Conservation (phyloP, 1,284 basidiomycete species). For the Schizopora paradoxa region DNA sequence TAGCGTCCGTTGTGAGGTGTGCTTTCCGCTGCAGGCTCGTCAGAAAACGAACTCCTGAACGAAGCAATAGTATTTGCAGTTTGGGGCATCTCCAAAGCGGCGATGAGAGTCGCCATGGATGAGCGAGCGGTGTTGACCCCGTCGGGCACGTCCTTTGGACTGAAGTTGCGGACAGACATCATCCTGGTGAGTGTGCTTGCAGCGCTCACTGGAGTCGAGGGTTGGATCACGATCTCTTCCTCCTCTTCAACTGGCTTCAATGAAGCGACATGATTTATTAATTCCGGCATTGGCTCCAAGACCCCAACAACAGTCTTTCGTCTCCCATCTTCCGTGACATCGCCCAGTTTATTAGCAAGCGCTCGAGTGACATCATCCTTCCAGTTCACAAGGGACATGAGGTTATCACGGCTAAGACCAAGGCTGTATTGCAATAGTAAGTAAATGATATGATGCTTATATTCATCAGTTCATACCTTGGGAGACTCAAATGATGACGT, state of each 20-base stretch:
- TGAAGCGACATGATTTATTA: slow-evolving; percentile 23
- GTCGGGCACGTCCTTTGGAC: slow-evolving; percentile 32
- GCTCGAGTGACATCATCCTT: slow-evolving; percentile 45
- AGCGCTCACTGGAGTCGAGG: slow-evolving; percentile 28
- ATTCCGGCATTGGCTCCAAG: slow-evolving; percentile 30
- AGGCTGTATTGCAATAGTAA: slow-evolving; percentile 38
- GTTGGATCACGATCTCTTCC: slow-evolving; percentile 28
- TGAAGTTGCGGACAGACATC: not conserved
- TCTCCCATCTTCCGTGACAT: slow-evolving; percentile 36
- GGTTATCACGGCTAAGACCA: slow-evolving; percentile 55
- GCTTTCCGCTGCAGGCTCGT: slow-evolving; percentile 53
- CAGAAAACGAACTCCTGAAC: slow-evolving; percentile 40
- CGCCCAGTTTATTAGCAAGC: slow-evolving; percentile 37
- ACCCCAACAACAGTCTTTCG: slow-evolving; percentile 47
- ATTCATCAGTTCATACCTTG: slow-evolving; percentile 40
- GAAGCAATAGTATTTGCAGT: slow-evolving; percentile 55
- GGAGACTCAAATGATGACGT: slow-evolving; percentile 56
- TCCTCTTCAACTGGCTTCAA: slow-evolving; percentile 38
- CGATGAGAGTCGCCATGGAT: slow-evolving; percentile 43
- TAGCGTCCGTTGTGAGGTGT: slow-evolving; percentile 45
- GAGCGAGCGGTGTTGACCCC: slow-evolving; percentile 45
- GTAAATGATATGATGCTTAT: not conserved
- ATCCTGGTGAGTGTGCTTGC: slow-evolving; percentile 35
- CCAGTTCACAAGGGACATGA: slow-evolving; percentile 46
- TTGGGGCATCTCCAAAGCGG: slow-evolving; percentile 31